Evolutionary conservation across 768 basidiomycete genomes (phyloP), one percentile per base, ranked within the genome.

Genomic region (Suillus paluster): DNA sequence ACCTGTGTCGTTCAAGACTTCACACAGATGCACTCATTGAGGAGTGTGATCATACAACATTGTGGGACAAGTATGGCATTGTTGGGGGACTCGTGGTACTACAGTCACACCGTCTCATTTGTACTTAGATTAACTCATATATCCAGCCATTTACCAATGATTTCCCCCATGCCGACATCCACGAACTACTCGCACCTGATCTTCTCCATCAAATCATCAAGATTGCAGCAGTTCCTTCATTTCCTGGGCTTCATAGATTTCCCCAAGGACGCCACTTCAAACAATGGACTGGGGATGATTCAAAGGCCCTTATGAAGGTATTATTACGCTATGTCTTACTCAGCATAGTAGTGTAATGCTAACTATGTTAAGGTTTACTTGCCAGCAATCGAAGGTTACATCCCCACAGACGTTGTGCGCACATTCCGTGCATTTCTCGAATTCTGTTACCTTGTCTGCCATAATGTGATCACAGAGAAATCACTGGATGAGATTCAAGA

Each of bases 11-110:
- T 4, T 63, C 64, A 6, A 66, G 75, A 60, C 63, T 67, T 25
- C 68, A 65, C 39, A 70, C 68, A 10, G 68, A 73, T 45, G 62
- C 70, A 19, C 60, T 76, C 8, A 64, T 77, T 17, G 56, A 64
- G 3, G 48, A 46, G 21, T 74, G 69, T 60, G 71, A 73, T 49
- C 70, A 68, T 3, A 65, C 65, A 14, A 70, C 64, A 15, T 58
- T 76, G 9, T 79, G 79, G 79, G 67, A 75, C 49, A 63, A 75
- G 0, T 76, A 69, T 65, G 78, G 79, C 4, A 67, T 79, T 34
- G 58, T 67, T 21, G 62, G 57, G 42, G 76, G 79, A 56, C 55
- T 80, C 52, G 42, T 75, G 12, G 79, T 79, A 59, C 21, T 69
- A n/a, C 8, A 33, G 25, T 45, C 5, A 5, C 14, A 15, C 14